Evolutionary conservation across 257 asterid genomes (phyloP).

Genomic region (Avicennia marina): DNA sequence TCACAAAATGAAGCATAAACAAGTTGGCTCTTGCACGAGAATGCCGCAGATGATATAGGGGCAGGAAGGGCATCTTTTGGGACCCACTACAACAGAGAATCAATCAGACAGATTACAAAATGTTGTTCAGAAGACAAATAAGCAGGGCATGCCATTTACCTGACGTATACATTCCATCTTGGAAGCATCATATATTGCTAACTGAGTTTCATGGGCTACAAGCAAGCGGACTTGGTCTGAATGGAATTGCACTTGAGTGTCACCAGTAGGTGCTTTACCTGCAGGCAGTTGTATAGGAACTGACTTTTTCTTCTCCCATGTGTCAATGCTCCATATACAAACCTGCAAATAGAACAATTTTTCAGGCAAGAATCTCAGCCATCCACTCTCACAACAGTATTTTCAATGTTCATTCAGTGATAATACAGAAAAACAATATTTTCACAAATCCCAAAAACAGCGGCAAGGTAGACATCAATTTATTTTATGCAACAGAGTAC

Average conservation of each 20-base stretch:
- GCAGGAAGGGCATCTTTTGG: conserved; percentile 91
- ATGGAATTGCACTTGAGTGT: conserved; percentile 86
- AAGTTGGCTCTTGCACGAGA: conserved; percentile 90
- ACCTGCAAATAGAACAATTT: conserved; percentile 36
- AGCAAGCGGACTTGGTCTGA: conserved; percentile 74
- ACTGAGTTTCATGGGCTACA: conserved; percentile 84
- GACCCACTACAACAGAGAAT: conserved; percentile 63
- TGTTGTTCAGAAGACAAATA: neutral
- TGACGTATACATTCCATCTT: conserved; percentile 88
- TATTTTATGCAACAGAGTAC: neutral
- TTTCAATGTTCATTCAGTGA: neutral
- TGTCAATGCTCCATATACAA: conserved; percentile 79
- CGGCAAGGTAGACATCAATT: neutral
- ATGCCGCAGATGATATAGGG: conserved; percentile 82
- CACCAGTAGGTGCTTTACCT: conserved; percentile 73
- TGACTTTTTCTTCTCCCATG: conserved; percentile 90
- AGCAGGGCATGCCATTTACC: conserved; percentile 32
- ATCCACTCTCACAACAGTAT: too few species aligned
- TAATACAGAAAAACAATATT: neutral
- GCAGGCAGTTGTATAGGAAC: conserved; percentile 72
- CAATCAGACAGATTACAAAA: conserved; percentile 10
- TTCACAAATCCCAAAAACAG: neutral
- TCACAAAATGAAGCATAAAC: conserved; percentile 84
- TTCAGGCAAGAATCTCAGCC: neutral
- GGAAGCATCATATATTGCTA: conserved; percentile 83